Evolutionary conservation across 2,329 filamentous ascomycete species (phyloP).

Genomic region (Colletotrichum sp.): DNA sequence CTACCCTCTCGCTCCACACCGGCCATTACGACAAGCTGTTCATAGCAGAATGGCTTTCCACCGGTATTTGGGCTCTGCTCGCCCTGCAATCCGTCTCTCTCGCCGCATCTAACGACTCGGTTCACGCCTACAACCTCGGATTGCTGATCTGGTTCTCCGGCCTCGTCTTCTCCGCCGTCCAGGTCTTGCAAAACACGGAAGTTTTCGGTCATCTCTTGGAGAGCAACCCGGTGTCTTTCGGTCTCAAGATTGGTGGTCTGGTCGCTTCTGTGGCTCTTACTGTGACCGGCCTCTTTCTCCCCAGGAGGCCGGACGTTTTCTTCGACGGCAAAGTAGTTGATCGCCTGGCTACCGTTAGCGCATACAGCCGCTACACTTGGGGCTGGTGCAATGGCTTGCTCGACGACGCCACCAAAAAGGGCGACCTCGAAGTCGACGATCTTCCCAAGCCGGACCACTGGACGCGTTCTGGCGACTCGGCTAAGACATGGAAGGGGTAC

Average conservation of each 20-base stretch:
- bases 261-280: constrained; percentile 48
- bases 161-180: constrained; percentile 46
- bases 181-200: constrained; percentile 49
- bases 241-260: constrained; percentile 55
- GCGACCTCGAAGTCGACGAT: constrained; percentile 65
- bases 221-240: constrained; percentile 38
- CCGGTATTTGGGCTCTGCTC: constrained; percentile 61
- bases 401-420: constrained; percentile 58
- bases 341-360: constrained; percentile 63
- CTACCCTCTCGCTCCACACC: constrained; percentile 38
- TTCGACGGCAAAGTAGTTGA: constrained; percentile 66
- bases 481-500: constrained; percentile 52
- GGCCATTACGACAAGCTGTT: constrained; percentile 40
- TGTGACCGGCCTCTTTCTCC: constrained; percentile 59
- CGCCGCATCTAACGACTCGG: constrained; percentile 53
- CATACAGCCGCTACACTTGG: constrained; percentile 68
- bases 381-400: constrained; percentile 67
- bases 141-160: constrained; percentile 55
- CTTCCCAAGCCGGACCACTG: constrained; percentile 65
- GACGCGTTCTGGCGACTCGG: constrained; percentile 56
- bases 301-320: constrained; percentile 72
- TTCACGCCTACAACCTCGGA: constrained; percentile 59
- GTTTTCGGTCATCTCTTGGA: constrained; percentile 38
- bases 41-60: constrained; percentile 64
- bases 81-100: constrained; percentile 57